These are phyloP conservation scores for Ciborinia camelliae DNA, from an alignment of 2,329 filamentous ascomycete species.

Conservation along the genomic window DNA sequence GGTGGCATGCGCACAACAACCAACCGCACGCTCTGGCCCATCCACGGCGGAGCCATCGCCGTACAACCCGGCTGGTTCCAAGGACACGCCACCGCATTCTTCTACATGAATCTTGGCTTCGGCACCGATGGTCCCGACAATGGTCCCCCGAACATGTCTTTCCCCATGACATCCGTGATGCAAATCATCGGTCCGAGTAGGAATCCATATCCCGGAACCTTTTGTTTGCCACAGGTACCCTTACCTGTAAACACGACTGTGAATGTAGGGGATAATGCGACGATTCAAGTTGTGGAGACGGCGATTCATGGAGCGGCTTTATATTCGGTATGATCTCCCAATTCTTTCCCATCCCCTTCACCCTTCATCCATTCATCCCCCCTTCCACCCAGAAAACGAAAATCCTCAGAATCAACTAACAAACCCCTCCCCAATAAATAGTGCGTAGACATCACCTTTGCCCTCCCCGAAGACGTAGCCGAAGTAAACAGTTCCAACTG, in stretches of 20 bases:
- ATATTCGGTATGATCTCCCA: slow-evolving; percentile 43
- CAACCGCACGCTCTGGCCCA: slow-evolving; percentile 91
- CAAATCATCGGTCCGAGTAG: slow-evolving; percentile 79
- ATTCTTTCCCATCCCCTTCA: not conserved
- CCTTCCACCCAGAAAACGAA: not conserved
- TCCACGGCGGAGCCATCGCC: slow-evolving; percentile 79
- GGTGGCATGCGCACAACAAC: slow-evolving; percentile 73
- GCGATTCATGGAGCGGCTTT: slow-evolving; percentile 80
- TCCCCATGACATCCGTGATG: slow-evolving; percentile 75
- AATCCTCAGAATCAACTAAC: slow-evolving; percentile 19
- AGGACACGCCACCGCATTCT: slow-evolving; percentile 75
- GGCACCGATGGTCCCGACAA: slow-evolving; percentile 61
- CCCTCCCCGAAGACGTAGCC: slow-evolving; percentile 72
- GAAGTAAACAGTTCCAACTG: slow-evolving; percentile 79
- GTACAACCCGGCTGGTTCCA: slow-evolving; percentile 96
- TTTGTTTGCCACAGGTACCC: slow-evolving; percentile 87
- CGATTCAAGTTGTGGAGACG: slow-evolving; percentile 81
- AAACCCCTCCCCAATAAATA: too few relatives aligned
- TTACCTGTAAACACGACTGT: slow-evolving; percentile 69
- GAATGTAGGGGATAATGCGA: slow-evolving; percentile 80
- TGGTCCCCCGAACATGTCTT: slow-evolving; percentile 84
- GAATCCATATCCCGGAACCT: slow-evolving; percentile 78
- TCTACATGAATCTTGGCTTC: slow-evolving; percentile 90
- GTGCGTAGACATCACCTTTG: slow-evolving; percentile 95
- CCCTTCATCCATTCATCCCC: not conserved